Conservation (phyloP, 108 stramenopile species). For the Chaetoceros tenuissimus region DNA sequence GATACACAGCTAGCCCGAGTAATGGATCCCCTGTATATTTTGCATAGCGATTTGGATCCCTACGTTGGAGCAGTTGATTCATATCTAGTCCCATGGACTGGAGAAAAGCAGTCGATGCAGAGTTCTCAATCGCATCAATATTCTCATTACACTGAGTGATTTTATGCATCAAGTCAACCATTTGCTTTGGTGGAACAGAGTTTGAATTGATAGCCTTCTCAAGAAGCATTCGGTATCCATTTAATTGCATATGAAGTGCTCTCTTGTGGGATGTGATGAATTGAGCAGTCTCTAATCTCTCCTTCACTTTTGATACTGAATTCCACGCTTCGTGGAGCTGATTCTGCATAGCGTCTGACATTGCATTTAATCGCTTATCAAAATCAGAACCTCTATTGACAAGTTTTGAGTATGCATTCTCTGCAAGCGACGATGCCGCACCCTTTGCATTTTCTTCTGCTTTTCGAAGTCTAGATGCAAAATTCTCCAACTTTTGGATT, state of each 20-base stretch:
- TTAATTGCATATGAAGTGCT: slow-evolving; percentile 54
- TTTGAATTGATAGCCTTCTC: slow-evolving; percentile 59
- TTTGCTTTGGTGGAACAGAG: slow-evolving; percentile 69
- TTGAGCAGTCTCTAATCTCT: slow-evolving; percentile 64
- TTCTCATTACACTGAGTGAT: slow-evolving; percentile 78
- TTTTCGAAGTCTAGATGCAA: slow-evolving; percentile 15
- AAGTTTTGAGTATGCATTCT: slow-evolving; percentile 53
- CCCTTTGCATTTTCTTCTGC: slow-evolving; percentile 62
- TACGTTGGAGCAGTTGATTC: slow-evolving; percentile 28
- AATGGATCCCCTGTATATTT: slow-evolving; percentile 74
- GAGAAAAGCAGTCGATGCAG: slow-evolving; percentile 51
- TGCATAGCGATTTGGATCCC: slow-evolving; percentile 46
- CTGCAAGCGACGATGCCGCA: slow-evolving; percentile 41
- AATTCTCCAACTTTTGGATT: slow-evolving; percentile 29
- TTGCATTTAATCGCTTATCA: slow-evolving; percentile 62
- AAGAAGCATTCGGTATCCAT: slow-evolving; percentile 60
- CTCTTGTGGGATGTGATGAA: slow-evolving; percentile 50
- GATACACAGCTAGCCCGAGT: slow-evolving; percentile 61
- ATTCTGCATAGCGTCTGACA: slow-evolving; percentile 52
- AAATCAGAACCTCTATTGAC: slow-evolving; percentile 60
- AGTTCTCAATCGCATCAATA: slow-evolving; percentile 47
- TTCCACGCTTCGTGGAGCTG: slow-evolving; percentile 69
- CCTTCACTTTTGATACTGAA: slow-evolving; percentile 57
- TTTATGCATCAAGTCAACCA: slow-evolving; percentile 75
- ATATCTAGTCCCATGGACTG: slow-evolving; percentile 53